Evolutionary conservation across 139 green algal species (phyloP).

Genomic region (Marvania coccoides): DNA sequence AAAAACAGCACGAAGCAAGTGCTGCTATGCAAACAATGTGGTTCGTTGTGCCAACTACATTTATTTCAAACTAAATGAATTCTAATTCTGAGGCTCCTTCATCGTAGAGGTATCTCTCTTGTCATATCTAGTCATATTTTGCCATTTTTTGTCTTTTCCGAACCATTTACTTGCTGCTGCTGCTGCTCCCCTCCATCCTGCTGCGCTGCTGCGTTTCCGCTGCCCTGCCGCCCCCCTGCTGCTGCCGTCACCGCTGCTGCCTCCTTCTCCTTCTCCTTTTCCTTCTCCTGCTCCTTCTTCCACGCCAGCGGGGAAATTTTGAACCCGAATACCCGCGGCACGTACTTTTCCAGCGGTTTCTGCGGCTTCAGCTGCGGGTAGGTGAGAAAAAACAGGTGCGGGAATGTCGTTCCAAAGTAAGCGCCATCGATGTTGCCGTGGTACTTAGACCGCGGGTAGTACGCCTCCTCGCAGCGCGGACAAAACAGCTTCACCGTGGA

Average conservation of each 20-base stretch:
- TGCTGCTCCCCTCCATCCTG: too few relatives aligned
- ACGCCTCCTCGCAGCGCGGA: conserved; percentile 90
- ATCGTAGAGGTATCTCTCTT: too few relatives aligned
- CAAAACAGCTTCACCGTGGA: conserved; percentile 90
- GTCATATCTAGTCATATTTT: too few relatives aligned
- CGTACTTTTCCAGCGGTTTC: conserved; percentile 52
- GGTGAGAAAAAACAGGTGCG: conserved; percentile 93
- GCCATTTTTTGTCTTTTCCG: too few relatives aligned
- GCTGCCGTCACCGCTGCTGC: background rate
- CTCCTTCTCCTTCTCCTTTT: background rate
- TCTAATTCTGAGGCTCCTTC: too few relatives aligned
- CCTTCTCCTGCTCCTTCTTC: background rate
- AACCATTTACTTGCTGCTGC: too few relatives aligned
- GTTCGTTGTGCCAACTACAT: too few relatives aligned
- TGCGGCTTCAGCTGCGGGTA: conserved; percentile 66
- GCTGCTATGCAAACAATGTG: too few relatives aligned
- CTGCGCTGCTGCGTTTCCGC: too few relatives aligned
- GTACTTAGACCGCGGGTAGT: conserved; percentile 84
- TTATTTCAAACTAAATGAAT: too few relatives aligned
- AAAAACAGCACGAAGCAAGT: too few relatives aligned
- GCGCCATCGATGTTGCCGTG: conserved; percentile 59
- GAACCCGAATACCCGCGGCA: conserved; percentile 94
- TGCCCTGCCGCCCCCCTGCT: background rate
- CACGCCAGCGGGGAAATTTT: conserved; percentile 56
- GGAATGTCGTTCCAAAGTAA: conserved; percentile 96